Base-by-base conservation (phyloP, 139 green algal species). In the Penium margaritaceum region DNA sequence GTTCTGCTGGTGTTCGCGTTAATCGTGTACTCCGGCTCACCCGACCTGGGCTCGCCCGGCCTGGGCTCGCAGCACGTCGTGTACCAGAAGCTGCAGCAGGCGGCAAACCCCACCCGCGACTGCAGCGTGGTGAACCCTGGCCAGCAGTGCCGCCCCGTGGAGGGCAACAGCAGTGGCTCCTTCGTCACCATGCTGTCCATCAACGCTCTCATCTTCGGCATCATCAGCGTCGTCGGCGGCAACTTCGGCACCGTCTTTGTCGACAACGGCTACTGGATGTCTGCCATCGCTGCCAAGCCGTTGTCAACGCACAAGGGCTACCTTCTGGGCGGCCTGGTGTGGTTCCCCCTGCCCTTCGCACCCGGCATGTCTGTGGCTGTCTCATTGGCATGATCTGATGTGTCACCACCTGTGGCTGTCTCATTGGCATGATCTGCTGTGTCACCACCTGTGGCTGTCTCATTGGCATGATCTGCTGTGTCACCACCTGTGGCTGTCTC, bases 211-310 rank as follows among this genome's bases (percentile, higher is more conserved):
- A 87, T 96, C 80, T 97, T 97, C 53, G 91, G 91, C 34, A 88
- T 97, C 76, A 97, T 97, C 87, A 97, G 96, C 85, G 88, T 96
- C 72, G 90, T 96, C 41, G 90, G 90, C 64, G 91, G 91, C 68
- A 92, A 92, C 87, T 95, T 96, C 70, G 91, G 91, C 64, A 96
- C 91, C 1, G 91, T 96, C 24, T 95, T 95, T 65, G 86, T 91
- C 9, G 91, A 95, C 71, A 77, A 77, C n/a, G 86, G 84, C 21
- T 91, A 95, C 85, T 95, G 90, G 85, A 90, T 95, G 84, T 84
- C 83, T 47, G 91, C 91, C 84, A 96, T 96, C 71, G 91, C 91
- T 27, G 90, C 90, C 73, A 87, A 85, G 39, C 90, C 90, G 37
- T 90, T 85, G 33, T 86, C 86, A 51, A 89, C 90, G 34, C 88